Evolutionary conservation across 345 rosid species (phyloP), one percentile per base, ranked within the genome.

Genomic region (Cardiospermum halicacabum): DNA sequence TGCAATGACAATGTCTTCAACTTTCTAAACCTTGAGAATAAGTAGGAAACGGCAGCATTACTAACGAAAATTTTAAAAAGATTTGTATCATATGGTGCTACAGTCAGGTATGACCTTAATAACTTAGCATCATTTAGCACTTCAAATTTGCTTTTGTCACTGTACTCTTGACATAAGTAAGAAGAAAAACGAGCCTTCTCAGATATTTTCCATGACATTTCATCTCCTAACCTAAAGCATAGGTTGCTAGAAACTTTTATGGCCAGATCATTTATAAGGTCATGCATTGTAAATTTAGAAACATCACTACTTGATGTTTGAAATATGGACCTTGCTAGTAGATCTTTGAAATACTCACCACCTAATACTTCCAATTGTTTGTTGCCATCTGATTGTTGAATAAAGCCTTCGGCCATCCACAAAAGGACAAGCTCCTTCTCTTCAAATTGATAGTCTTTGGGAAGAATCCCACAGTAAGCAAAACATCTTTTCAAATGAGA

Each of bases 401-500:
- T 8, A 12, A 60, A 25, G 18, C 53, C 53, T 43, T 60, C 37
- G 0, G 64, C 64, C 26, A 43, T n/a, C 64, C 64, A 60, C 3
- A 60, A 51, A 16, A n/a, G 32, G 3, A 66, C 7, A 26, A 75
- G 54, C 10, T 12, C 32, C 2, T 60, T 9, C 11, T 45, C 62
- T 16, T 50, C 10, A 8, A 75, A 58, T 5, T 11, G 40, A 30
- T 30, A 56, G 2, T 18, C 60, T 3, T 56, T 58, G 13, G 56
- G 63, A 13, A 32, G 30, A 43, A 30, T 66, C 22, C 32, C 39
- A 25, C 81, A 76, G 56, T 56, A 67, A 0, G 69, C 74, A 64
- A 76, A 76, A 15, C 78, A 80, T 1, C 40, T 66, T 36, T 68
- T 80, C 53, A 80, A 24, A 28, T 57, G 67, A 0, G 69, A 24